Evolutionary conservation across 345 rosid species (phyloP), one percentile per base, ranked within the genome.

Genomic region (Adansonia digitata): DNA sequence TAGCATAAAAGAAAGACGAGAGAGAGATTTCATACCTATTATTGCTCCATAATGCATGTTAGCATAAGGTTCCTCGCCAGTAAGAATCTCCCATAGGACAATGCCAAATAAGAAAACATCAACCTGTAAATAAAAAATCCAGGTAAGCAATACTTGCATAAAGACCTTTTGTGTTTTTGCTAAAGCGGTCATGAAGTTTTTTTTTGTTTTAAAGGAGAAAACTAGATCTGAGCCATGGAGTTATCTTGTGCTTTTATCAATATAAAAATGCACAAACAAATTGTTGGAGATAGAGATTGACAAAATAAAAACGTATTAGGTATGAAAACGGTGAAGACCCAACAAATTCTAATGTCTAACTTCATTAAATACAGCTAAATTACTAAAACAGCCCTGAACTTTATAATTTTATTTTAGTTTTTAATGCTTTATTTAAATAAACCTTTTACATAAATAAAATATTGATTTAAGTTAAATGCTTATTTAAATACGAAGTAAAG

Each of bases 11-110:
- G 20, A 1, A 48, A 15, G 15, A 35, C 10, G 34, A 43, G 7
- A 15, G n/a, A n/a, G 61, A 22, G 60, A 51, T 46, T 14, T 20
- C 77, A 17, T 31, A 90, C 95, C 95, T 82, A 90, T 90, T 75
- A 90, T 90, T 35, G 95, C 91, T 22, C 95, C 95, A 57, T 90
- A 86, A 82, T 88, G 91, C 95, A 90, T 90, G 75, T 86, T 87
- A 56, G 95, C 91, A 70, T 90, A 90, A 34, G 95, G 95, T 81
- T 90, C 95, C 79, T 90, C 95, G 39, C 95, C 90, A 7, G 92
- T 90, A 63, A 90, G 87, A 82, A 90, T 88, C 83, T 90, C 95
- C 95, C 95, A 90, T 29, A 90, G 76, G 63, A 90, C 91, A 76
- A 90, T 90, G 39, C 90, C 92, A 74, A 90, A 90, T 60, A 92